Evolutionary conservation across 768 basidiomycete genomes (phyloP).

Genomic region (Lactifluus echinatus): DNA sequence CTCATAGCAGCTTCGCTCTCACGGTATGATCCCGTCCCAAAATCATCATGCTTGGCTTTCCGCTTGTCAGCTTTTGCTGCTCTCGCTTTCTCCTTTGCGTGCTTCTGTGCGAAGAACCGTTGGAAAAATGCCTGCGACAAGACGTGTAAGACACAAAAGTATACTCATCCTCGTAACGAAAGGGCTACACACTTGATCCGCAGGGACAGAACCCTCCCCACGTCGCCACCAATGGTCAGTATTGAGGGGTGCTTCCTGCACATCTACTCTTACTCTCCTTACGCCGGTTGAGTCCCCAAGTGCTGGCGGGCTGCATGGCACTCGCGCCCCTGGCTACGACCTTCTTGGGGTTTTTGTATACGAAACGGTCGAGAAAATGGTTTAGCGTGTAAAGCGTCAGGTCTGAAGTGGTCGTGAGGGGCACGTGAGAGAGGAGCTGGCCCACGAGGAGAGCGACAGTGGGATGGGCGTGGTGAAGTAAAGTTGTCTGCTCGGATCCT

Average conservation of each 20-base stretch:
- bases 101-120: slow-evolving; percentile 74
- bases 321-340: slow-evolving; percentile 61
- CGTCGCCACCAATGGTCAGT: slow-evolving; percentile 66
- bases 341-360: slow-evolving; percentile 93
- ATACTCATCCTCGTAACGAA: background rate
- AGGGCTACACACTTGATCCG: slow-evolving; percentile 59
- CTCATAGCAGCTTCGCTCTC: slow-evolving; percentile 30
- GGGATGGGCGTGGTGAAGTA: slow-evolving; percentile 85
- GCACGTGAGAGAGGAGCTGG: slow-evolving; percentile 65
- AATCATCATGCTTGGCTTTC: slow-evolving; percentile 33
- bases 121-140: slow-evolving; percentile 74
- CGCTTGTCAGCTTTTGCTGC: slow-evolving; percentile 39
- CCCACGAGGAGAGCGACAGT: slow-evolving; percentile 78
- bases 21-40: slow-evolving; percentile 29
- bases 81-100: slow-evolving; percentile 43
- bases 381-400: slow-evolving; percentile 88
- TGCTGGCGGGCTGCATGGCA: slow-evolving; percentile 92
- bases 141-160: background rate
- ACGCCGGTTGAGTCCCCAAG: slow-evolving; percentile 55
- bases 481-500: slow-evolving; percentile 47
- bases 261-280: slow-evolving; percentile 59
- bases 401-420: slow-evolving; percentile 76
- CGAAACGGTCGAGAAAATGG: slow-evolving; percentile 94
- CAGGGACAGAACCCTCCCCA: slow-evolving; percentile 64
- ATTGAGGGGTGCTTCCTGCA: slow-evolving; percentile 50